These are phyloP conservation scores for Patellaria atrata DNA, from an alignment of 495 filamentous ascomycete species.

Conservation along the genomic window DNA sequence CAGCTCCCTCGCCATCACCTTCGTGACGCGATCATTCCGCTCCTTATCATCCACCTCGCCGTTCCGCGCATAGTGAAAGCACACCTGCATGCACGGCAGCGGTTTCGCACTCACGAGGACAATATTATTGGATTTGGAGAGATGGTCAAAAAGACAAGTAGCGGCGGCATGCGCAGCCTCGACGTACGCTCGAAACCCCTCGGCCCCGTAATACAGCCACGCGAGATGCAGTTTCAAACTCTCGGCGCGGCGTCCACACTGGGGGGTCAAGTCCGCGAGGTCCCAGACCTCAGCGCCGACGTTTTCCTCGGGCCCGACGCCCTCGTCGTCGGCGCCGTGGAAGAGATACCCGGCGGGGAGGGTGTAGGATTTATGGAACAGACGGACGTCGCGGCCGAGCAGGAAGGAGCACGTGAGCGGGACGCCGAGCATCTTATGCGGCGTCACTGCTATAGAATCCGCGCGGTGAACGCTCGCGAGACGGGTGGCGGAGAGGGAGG, in stretches of 20 bases:
- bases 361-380: constrained; percentile 71
- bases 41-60: constrained; percentile 38
- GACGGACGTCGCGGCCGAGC: constrained; percentile 53
- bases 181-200: constrained; percentile 39
- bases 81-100: constrained; percentile 84
- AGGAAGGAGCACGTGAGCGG: constrained; percentile 87
- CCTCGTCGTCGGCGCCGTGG: constrained; percentile 39
- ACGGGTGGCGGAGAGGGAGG: constrained; percentile 41
- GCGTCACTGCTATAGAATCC: constrained; percentile 71
- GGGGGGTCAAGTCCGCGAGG: constrained; percentile 82
- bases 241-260: constrained; percentile 80
- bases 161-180: constrained; percentile 56
- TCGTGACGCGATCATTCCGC: constrained; percentile 56
- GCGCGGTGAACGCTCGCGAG: constrained; percentile 51
- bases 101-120: constrained; percentile 58
- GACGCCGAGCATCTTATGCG: constrained; percentile 93
- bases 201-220: constrained; percentile 76
- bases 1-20: constrained; percentile 47
- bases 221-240: constrained; percentile 70
- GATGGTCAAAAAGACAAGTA: constrained; percentile 43
- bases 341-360: constrained; percentile 82
- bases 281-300: constrained; percentile 54
- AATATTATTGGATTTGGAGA: constrained; percentile 44
- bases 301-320: too few species aligned
- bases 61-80: constrained; percentile 68